Evolutionary conservation across 495 filamentous ascomycete species (phyloP), one percentile per base, ranked within the genome.

Genomic region (Hyaloscypha finlandica): DNA sequence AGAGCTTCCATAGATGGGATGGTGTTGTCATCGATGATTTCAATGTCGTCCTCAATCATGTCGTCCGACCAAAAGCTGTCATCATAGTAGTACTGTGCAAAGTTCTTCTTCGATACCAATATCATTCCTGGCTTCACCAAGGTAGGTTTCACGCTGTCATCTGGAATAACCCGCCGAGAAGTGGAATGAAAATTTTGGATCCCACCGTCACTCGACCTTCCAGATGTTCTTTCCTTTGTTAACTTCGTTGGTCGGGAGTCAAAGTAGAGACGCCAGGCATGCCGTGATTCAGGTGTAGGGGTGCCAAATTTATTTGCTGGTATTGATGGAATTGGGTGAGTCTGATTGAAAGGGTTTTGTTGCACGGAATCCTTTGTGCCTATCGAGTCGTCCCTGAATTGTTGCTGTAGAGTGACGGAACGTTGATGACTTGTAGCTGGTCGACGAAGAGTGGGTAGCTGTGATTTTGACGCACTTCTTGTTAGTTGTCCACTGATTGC

Each of bases 381-480:
- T 0, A 54, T 33, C 0, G 70, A 65, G 32, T 65, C 66, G 52
- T 71, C 61, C 55, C 73, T 76, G 48, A 83, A 78, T 48, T 88
- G 82, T 35, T 74, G 72, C 65, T 87, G 85, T 48, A 91, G 77
- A 2, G 89, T 90, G 20, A 89, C 90, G 3, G 91, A 89, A 65
- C 92, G 83, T 76, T 96, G 93, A 77, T 96, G 89, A 76, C 92
- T 96, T 20, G 93, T 96, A 20, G 90, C 93, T 25, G 93, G 93
- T 73, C 92, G 82, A 63, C 90, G 85, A 58, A 93, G 79, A 6
- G 83, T 84, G 16, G 86, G 77, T 61, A 87, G 74, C 68, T 86
- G 82, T 20, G 86, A 80, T 54, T 72, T 83, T 4, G 86, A 85
- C 55, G 78, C 71, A 63, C 76, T 77, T 64, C 77, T 75, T 61